Base-by-base conservation (phyloP, 768 basidiomycete species). In the Trametes cingulata region DNA sequence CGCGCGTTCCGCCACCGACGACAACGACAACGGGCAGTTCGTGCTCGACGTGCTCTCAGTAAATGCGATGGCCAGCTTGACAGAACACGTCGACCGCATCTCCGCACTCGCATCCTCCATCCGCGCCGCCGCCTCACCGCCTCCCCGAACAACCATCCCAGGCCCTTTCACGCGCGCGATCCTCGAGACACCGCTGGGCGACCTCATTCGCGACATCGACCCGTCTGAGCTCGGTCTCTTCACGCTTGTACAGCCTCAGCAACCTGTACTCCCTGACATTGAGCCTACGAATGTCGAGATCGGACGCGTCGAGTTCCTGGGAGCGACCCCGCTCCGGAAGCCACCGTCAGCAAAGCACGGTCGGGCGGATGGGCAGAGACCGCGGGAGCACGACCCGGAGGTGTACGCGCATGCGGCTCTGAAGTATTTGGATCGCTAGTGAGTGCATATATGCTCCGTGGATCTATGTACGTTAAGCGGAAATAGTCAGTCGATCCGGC, bases 181-280 rank as follows among this genome's bases (percentile, higher is more conserved):
- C 9, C 83, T 93, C 24, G 64, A 78, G 19, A 79, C 84, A 0
- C 73, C 80, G 51, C 80, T 92, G 9, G 86, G 86, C 42, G 87
- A 91, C 67, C 83, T 92, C 61, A 90, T 91, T 61, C 88, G 91
- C 67, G 91, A 92, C 67, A 78, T 87, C 61, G 90, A 92, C 64
- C 77, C 86, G 9, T 84, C 90, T 6, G 91, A 93, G 68, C 80
- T 91, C 25, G 90, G 90, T 37, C 83, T 93, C 24, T 91, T 92
- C 74, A 84, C 80, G 7, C 79, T 91, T 52, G 75, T 81, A 2
- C 69, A 72, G 5, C 73, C 69, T 40, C 67, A 57, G 33, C 72
- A 65, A 36, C 58, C 59, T 17, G 49, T 53, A n/a, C 39, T 63
- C 0, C 54, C 67, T 19, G 73, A 72, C 25, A 73, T 73, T 12